phyloP scores from a whole-genome alignment of 306 rosid genomes.

The Vigna hirtella region DNA sequence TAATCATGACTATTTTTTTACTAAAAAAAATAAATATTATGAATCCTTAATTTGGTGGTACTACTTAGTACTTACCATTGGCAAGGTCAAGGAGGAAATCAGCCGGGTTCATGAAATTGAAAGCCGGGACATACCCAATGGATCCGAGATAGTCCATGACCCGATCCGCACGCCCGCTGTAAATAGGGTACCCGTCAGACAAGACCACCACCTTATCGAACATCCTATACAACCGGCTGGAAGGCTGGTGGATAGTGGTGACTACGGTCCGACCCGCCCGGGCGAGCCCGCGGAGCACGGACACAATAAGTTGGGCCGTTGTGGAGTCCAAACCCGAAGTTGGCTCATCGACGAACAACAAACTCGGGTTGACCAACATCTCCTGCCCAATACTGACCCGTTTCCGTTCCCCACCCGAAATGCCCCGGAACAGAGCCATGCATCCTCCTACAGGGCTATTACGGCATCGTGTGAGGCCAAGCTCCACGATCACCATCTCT shows the following conservation, averaged over 20 bases:
- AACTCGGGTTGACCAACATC: conserved; percentile 85
- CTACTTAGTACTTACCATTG: conserved; percentile 59
- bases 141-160: conserved; percentile 76
- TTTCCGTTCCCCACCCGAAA: conserved; percentile 88
- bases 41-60: neutral
- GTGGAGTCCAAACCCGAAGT: conserved; percentile 93
- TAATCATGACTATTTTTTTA: neutral
- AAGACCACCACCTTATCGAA: conserved; percentile 80
- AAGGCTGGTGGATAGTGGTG: conserved; percentile 89
- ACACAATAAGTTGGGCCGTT: conserved; percentile 67
- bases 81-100: conserved; percentile 92
- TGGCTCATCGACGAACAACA: conserved; percentile 80
- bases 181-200: conserved; percentile 76
- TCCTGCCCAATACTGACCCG: conserved; percentile 90
- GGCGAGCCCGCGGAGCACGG: conserved; percentile 53
- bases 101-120: conserved; percentile 80
- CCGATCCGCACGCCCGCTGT: conserved; percentile 67
- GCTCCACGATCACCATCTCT: conserved; percentile 61
- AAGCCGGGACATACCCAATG: conserved; percentile 65
- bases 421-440: conserved; percentile 63
- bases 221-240: conserved; percentile 75
- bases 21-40: neutral
- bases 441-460: conserved; percentile 67
- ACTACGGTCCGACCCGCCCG: conserved; percentile 78
- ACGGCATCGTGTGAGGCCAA: conserved; percentile 71